Evolutionary conservation across 1,284 basidiomycete species (phyloP).

Genomic region (Apiotrichum sp.): DNA sequence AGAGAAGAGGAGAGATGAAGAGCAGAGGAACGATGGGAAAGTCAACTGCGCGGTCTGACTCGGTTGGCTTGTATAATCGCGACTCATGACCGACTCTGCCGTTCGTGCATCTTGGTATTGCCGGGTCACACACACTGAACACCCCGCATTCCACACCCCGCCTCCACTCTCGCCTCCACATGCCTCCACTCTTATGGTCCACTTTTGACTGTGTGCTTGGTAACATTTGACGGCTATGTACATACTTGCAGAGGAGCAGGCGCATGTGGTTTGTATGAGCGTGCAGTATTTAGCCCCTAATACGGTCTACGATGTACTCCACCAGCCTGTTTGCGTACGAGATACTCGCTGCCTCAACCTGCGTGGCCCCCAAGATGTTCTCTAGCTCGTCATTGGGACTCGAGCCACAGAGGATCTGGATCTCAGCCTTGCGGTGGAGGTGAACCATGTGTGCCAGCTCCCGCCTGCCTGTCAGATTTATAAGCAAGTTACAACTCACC

Average conservation of each 20-base stretch:
- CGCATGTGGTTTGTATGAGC: background rate
- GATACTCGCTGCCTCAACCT: too few relatives aligned
- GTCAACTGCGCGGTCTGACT: too few relatives aligned
- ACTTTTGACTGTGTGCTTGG: too few relatives aligned
- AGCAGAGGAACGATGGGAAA: too few relatives aligned
- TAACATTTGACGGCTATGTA: too few relatives aligned
- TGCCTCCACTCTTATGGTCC: background rate
- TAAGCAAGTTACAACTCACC: constrained; percentile 3
- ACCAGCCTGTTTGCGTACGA: constrained; percentile 7
- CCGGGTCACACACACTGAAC: background rate
- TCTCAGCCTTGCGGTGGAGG: constrained; percentile 76
- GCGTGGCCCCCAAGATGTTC: background rate
- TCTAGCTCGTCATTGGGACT: background rate
- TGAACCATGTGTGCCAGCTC: constrained; percentile 74
- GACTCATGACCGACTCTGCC: too few relatives aligned
- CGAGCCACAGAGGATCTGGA: constrained; percentile 58
- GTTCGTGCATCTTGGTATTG: background rate
- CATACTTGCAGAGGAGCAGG: background rate
- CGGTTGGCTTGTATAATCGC: too few relatives aligned
- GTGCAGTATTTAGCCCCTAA: background rate
- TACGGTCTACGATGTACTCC: constrained; percentile 16
- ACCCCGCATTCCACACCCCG: too few relatives aligned
- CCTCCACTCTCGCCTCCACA: background rate
- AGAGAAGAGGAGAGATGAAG: too few relatives aligned
- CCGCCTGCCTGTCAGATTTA: constrained; percentile 48